phyloP scores from a whole-genome alignment of 2,329 filamentous ascomycete species.

The Cordyceps cateniannulata region DNA sequence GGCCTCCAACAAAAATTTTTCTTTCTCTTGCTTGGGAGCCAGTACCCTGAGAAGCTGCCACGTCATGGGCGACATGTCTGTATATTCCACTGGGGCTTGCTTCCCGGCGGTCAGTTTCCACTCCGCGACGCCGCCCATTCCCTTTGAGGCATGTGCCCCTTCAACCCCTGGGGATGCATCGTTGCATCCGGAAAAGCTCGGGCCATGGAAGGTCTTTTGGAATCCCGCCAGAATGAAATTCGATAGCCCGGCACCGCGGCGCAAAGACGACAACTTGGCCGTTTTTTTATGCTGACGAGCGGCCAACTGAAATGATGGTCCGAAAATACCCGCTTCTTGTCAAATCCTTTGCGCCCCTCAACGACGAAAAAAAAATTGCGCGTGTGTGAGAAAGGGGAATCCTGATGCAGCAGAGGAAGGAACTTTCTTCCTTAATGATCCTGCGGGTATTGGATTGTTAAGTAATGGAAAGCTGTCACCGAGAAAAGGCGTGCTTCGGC shows the following conservation, averaged over 20 bases:
- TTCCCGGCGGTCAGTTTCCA: neutral
- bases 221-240: neutral
- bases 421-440: neutral
- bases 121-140: neutral
- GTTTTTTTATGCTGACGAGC: neutral
- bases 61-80: neutral
- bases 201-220: slow-evolving; percentile 10
- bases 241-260: neutral
- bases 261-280: neutral
- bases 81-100: neutral
- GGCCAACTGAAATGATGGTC: neutral
- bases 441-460: neutral
- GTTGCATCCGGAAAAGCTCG: slow-evolving; percentile 9
- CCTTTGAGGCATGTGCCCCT: neutral
- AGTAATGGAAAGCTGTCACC: neutral
- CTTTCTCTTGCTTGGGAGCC: neutral
- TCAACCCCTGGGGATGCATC: neutral
- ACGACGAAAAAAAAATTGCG: neutral
- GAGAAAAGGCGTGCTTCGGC: neutral
- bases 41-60: neutral
- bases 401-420: neutral
- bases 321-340: neutral
- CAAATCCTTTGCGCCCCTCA: neutral
- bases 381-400: neutral
- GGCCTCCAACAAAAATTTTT: neutral